phyloP scores from a whole-genome alignment of 345 rosid genomes.

The Linum trigynum region DNA sequence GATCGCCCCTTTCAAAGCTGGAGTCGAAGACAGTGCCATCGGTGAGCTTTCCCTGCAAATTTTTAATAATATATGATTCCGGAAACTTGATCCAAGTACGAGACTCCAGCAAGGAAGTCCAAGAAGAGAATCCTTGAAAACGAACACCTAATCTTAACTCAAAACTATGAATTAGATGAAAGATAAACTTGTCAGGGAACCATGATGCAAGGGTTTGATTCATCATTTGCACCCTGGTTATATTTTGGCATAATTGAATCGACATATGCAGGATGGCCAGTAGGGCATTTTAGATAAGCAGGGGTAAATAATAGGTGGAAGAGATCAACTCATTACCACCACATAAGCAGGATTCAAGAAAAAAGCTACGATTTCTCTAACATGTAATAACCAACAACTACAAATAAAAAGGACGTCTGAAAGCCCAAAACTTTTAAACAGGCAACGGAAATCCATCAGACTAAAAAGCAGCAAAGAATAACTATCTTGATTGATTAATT shows the following conservation, averaged over 20 bases:
- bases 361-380: not conserved
- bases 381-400: not conserved
- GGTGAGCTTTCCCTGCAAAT: conserved; percentile 71
- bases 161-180: not conserved
- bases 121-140: not conserved
- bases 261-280: no score
- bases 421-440: not conserved
- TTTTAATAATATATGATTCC: not conserved
- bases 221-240: not conserved
- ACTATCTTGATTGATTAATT: no score
- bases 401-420: not conserved
- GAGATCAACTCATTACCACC: no score
- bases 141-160: not conserved
- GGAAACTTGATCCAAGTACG: not conserved
- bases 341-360: no score
- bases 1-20: conserved; percentile 94
- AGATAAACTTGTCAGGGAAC: not conserved
- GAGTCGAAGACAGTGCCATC: conserved; percentile 96
- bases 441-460: not conserved
- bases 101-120: not conserved
- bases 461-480: no score
- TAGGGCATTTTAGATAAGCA: not conserved
- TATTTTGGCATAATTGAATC: no score
- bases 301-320: not conserved
- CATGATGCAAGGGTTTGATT: not conserved